Base-by-base conservation (phyloP, 1,284 basidiomycete genomes). In the Xerocomus amazonicus region DNA sequence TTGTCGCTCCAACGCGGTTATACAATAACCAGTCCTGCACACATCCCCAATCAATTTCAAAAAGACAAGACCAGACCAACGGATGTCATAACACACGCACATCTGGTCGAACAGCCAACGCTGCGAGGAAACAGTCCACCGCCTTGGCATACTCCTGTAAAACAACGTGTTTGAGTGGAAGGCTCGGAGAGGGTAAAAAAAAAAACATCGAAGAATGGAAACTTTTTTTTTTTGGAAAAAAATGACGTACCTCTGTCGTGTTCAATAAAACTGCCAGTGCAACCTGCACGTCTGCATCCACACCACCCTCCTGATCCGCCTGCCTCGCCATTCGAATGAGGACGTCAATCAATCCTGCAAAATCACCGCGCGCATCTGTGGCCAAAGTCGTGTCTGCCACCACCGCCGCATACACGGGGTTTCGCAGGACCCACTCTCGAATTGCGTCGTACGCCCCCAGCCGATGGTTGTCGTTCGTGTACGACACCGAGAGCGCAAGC, bases 221-320 rank as follows among this genome's bases (percentile, higher is more conserved):
- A 41, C 14, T 26, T 32, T 51, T 23, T 47, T 43, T n/a, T n/a
- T 10, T 10, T 32, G 3, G 14, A 44, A 36, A 37, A 28, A 19
- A 48, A 46, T 33, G 13, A 64, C 71, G 42, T 54, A 89, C 90
- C 76, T 96, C 94, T 50, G 84, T 90, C 12, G 90, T 83, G 69
- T 97, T 98, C 69, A 99, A 81, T 56, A 99, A 69, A 33, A 99
- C 90, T 3, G 93, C 96, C 37, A 99, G 76, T 5, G 94, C 96
- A 43, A 99, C 86, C 70, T 99, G 96, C 14, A 97, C 84, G 66
- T 99, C 96, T 4, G 95, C 87, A 68, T 99, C 93, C 33, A 97
- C 76, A 28, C 41, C 39, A 1, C 40, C 42, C 27, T 49, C 37
- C 1, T 53, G 54, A 47, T 58, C 78, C 72, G 19, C 75, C 51